Conservation (phyloP, 257 asterid genomes). For the Linaria vulgaris region DNA sequence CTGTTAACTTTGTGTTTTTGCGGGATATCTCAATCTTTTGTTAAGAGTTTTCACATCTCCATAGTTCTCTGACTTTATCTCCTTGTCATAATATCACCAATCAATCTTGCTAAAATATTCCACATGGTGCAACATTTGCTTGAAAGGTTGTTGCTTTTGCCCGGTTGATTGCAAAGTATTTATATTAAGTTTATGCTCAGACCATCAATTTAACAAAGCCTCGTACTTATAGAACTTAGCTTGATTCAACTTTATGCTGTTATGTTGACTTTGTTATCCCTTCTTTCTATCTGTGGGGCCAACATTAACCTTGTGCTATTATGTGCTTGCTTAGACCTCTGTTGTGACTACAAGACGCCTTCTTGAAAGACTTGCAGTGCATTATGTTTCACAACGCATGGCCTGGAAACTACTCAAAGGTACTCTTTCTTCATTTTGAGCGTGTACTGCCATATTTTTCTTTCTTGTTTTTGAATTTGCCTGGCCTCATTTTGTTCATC, state of each 20-base stretch:
- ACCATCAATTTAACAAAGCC: conserved; percentile 7
- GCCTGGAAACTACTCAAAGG: conserved; percentile 99
- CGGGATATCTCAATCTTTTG: conserved; percentile 3
- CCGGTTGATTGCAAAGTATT: not conserved
- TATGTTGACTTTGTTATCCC: not conserved
- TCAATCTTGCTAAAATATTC: not conserved
- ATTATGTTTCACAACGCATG: conserved; percentile 74
- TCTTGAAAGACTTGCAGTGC: conserved; percentile 84
- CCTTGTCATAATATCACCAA: not conserved
- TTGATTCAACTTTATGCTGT: not conserved
- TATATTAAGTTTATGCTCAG: conserved; percentile 3
- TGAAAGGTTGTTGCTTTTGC: not conserved
- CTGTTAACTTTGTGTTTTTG: conserved; percentile 3
- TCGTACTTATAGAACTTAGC: not conserved
- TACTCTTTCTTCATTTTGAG: conserved; percentile 22
- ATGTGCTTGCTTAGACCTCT: conserved; percentile 47
- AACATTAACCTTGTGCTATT: conserved; percentile 14
- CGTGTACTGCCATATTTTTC: too few species aligned
- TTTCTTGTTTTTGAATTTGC: not conserved
- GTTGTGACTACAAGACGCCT: conserved; percentile 78
- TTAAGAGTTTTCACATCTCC: not conserved
- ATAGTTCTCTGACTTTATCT: not conserved
- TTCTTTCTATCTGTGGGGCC: not conserved
- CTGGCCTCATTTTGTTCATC: conserved; percentile 9
- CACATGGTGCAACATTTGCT: not conserved